These are phyloP conservation scores for Fomitopsis serialis DNA, from an alignment of 768 basidiomycete species.

Conservation along the genomic window DNA sequence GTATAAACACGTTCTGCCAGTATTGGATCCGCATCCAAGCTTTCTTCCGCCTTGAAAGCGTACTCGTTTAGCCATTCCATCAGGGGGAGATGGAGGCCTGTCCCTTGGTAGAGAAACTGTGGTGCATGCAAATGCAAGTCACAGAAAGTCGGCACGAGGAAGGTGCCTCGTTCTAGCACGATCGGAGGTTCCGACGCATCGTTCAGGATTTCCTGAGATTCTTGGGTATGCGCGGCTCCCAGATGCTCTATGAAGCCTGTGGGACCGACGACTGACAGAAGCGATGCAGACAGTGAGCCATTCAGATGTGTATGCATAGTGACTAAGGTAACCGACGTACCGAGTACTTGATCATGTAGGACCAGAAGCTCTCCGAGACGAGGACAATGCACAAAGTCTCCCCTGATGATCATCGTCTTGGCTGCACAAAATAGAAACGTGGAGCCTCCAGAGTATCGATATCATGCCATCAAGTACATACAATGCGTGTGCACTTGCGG, in stretches of 20 bases:
- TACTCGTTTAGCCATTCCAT: constrained; percentile 84
- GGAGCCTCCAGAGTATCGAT: no score
- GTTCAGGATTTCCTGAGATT: constrained; percentile 30
- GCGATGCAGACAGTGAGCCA: background rate
- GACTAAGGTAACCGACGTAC: constrained; percentile 20
- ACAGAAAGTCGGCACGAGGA: constrained; percentile 74
- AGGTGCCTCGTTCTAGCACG: constrained; percentile 45
- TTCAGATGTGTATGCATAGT: no score
- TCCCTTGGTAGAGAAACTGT: constrained; percentile 86
- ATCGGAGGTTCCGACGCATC: constrained; percentile 15
- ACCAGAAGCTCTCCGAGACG: constrained; percentile 48
- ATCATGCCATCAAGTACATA: no score
- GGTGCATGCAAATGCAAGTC: constrained; percentile 88
- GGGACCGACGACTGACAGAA: constrained; percentile 24
- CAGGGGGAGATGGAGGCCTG: constrained; percentile 76
- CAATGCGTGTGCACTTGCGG: no score
- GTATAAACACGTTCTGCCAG: constrained; percentile 67
- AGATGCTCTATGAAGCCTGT: constrained; percentile 50
- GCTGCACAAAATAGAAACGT: no score
- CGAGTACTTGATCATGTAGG: constrained; percentile 49
- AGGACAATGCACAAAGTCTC: constrained; percentile 56
- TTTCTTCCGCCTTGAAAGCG: constrained; percentile 77
- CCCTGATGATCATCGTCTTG: constrained; percentile 35
- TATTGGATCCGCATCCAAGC: constrained; percentile 53
- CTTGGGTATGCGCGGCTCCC: constrained; percentile 29